Evolutionary conservation across 2,329 filamentous ascomycete species (phyloP).

Genomic region (Cladosporium velox): DNA sequence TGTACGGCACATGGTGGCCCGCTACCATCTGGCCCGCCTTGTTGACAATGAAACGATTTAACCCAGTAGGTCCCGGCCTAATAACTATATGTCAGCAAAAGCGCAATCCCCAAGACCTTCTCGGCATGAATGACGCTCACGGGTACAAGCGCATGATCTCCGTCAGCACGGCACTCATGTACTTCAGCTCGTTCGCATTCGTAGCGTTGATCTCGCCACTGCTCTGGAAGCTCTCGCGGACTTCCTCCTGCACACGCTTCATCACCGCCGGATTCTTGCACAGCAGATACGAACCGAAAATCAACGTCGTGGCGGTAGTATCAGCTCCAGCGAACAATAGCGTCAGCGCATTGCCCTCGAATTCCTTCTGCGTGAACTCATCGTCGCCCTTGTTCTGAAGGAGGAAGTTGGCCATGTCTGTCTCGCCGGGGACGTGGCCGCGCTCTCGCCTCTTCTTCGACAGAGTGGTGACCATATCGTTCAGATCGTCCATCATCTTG

Average conservation of each 20-base stretch:
- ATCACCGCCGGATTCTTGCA: constrained; percentile 32
- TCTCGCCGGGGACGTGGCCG: constrained; percentile 9
- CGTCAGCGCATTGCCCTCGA: constrained; percentile 32
- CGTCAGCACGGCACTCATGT: constrained; percentile 48
- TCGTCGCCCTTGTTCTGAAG: constrained; percentile 25
- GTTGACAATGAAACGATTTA: neutral
- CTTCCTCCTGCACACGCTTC: constrained; percentile 44
- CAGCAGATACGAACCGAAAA: constrained; percentile 31
- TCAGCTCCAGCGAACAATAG: constrained; percentile 38
- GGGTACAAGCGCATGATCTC: constrained; percentile 50
- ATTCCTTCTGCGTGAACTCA: constrained; percentile 34
- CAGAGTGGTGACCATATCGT: neutral
- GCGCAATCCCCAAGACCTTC: neutral
- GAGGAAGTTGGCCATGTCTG: constrained; percentile 20
- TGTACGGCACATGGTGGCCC: constrained; percentile 23
- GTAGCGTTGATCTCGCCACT: constrained; percentile 32
- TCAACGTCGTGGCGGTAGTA: constrained; percentile 37
- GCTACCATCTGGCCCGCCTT: constrained; percentile 11
- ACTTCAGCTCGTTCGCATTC: constrained; percentile 31
- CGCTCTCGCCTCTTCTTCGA: constrained; percentile 5
- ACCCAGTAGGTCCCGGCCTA: constrained; percentile 40
- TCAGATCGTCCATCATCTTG: constrained; percentile 5
- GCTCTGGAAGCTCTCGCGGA: constrained; percentile 43
- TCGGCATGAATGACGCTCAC: neutral
- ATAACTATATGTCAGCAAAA: neutral